phyloP scores from a whole-genome alignment of 2,329 filamentous ascomycete genomes.

The Xenoacremonium recifei region DNA sequence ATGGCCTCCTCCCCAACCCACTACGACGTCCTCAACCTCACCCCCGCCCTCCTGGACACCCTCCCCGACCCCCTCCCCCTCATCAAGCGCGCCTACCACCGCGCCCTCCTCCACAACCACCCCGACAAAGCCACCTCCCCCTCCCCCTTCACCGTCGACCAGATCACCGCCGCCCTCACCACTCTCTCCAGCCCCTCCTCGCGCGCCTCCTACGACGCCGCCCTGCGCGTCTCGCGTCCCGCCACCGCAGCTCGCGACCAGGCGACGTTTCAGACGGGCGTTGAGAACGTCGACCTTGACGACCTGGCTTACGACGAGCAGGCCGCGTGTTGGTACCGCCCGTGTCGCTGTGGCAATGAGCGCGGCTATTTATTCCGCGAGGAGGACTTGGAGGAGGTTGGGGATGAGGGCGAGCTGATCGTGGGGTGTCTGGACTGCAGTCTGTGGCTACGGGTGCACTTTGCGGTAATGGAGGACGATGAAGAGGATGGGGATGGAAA shows the following conservation, averaged over 20 bases:
- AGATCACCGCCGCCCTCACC: slow-evolving; percentile 60
- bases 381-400: slow-evolving; percentile 57
- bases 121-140: slow-evolving; percentile 52
- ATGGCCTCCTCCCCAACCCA: slow-evolving; percentile 41
- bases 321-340: slow-evolving; percentile 50
- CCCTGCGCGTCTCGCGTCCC: slow-evolving; percentile 38
- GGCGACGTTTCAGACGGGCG: slow-evolving; percentile 51
- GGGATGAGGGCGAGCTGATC: slow-evolving; percentile 58
- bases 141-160: slow-evolving; percentile 54
- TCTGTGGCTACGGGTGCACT: slow-evolving; percentile 64
- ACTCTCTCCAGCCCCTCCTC: slow-evolving; percentile 50
- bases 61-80: slow-evolving; percentile 43
- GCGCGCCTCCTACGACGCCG: slow-evolving; percentile 54
- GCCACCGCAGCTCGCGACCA: slow-evolving; percentile 13
- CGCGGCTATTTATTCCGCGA: slow-evolving; percentile 60
- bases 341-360: slow-evolving; percentile 64
- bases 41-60: slow-evolving; percentile 45
- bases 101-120: slow-evolving; percentile 63
- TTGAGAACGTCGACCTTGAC: slow-evolving; percentile 65
- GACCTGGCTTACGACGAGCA: slow-evolving; percentile 56
- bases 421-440: slow-evolving; percentile 67
- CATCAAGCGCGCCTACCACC: slow-evolving; percentile 63
- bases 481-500: slow-evolving; percentile 13
- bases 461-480: slow-evolving; percentile 50
- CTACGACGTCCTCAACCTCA: slow-evolving; percentile 61